phyloP scores from a whole-genome alignment of 208 protist genomes.

The Trypanosomatidae sp. region DNA sequence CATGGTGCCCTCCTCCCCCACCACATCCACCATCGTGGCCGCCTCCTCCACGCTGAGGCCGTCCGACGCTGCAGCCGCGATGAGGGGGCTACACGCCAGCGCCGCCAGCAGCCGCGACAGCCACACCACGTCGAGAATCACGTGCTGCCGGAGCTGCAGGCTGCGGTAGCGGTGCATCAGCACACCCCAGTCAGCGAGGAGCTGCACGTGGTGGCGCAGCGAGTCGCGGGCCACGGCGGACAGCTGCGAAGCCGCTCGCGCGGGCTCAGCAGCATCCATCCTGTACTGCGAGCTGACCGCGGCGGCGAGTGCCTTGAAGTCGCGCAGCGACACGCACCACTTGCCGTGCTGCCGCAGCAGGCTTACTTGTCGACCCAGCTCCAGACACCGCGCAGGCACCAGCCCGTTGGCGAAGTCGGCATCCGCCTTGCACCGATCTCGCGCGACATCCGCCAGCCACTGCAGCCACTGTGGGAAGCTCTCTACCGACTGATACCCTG shows the following conservation, averaged over 20 bases:
- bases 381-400: conserved; percentile 46
- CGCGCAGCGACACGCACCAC: conserved; percentile 52
- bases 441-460: conserved; percentile 65
- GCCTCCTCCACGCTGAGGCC: neutral
- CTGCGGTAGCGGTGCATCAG: conserved; percentile 67
- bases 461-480: conserved; percentile 62
- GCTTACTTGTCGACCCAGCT: conserved; percentile 33
- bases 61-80: conserved; percentile 7
- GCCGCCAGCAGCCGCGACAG: conserved; percentile 35
- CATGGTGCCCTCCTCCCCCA: neutral
- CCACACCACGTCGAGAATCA: conserved; percentile 72
- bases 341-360: conserved; percentile 34
- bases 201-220: conserved; percentile 74
- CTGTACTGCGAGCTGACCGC: conserved; percentile 48
- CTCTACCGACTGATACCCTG: conserved; percentile 40
- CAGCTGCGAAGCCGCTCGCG: too few relatives aligned
- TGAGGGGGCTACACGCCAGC: conserved; percentile 28
- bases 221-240: conserved; percentile 19
- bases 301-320: conserved; percentile 60
- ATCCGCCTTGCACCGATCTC: conserved; percentile 59
- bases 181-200: conserved; percentile 63
- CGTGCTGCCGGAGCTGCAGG: conserved; percentile 34
- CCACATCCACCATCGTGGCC: conserved; percentile 1
- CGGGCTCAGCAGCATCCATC: conserved; percentile 2
- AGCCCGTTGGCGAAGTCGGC: conserved; percentile 67